Conservation (phyloP, 345 rosid species). For the Chamaenerion angustifolium region DNA sequence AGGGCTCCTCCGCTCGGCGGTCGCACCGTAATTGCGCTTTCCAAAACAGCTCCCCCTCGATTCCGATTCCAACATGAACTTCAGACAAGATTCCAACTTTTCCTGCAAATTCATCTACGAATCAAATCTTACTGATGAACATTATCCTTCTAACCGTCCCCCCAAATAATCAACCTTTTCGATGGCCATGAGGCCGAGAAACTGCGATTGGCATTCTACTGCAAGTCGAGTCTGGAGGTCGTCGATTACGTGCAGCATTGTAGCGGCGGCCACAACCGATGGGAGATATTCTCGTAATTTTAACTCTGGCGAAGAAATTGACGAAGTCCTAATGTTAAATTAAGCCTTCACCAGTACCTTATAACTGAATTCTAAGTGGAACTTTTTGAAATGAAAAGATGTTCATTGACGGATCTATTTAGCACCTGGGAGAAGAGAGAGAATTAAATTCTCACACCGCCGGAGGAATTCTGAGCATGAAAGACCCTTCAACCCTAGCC, state of each 20-base stretch:
- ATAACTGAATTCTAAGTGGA: too few relatives aligned
- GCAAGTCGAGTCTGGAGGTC: slow-evolving; percentile 25
- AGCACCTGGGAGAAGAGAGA: slow-evolving; percentile 34
- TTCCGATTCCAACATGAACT: slow-evolving; percentile 29
- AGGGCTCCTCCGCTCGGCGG: slow-evolving; percentile 45
- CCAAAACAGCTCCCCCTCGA: slow-evolving; percentile 16
- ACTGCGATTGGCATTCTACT: slow-evolving; percentile 27
- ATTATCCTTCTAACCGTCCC: too few relatives aligned
- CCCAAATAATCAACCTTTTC: too few relatives aligned
- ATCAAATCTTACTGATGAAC: too few relatives aligned
- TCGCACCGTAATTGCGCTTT: slow-evolving; percentile 33
- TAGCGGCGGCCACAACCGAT: slow-evolving; percentile 45
- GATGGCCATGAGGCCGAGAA: slow-evolving; percentile 29
- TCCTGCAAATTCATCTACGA: not conserved
- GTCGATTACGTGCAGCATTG: slow-evolving; percentile 38
- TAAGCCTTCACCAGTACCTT: too few relatives aligned
- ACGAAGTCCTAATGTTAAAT: too few relatives aligned
- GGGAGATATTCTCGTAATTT: slow-evolving; percentile 39
- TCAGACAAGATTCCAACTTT: slow-evolving; percentile 28
- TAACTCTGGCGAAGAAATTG: slow-evolving; percentile 15
- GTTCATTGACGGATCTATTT: slow-evolving; percentile 1
- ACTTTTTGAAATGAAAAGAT: too few relatives aligned
- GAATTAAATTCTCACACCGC: slow-evolving; percentile 35
- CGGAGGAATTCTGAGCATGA: slow-evolving; percentile 38
- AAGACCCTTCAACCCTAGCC: slow-evolving; percentile 41